Base-by-base conservation (phyloP, 805 yeast species). In the Ogataea philodendri region DNA sequence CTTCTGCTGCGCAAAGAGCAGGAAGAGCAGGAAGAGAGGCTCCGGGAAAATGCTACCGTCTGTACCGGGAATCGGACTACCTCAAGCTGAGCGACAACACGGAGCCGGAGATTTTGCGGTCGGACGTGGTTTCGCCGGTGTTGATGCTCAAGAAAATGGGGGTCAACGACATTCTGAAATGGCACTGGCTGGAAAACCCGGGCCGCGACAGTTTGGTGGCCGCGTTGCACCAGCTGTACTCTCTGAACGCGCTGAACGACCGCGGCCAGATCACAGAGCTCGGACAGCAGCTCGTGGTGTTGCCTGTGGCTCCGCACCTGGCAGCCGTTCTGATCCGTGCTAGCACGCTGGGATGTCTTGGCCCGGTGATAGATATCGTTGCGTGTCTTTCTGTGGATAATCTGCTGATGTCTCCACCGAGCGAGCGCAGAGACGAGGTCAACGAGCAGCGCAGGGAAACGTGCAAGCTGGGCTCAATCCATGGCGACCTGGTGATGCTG, bases 21-120 rank as follows among this genome's bases (percentile, higher is more conserved):
- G 99, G 99, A 59, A 84, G 99, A 70, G 97, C 99, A n/a, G 99
- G 99, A 44, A 86, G 99, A 76, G 97, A 93, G 63, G 72, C 78
- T 11, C 76, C 83, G 19, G 99, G 99, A 26, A 90, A 90, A 58
- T 85, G 93, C 27, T 93, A 70, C 61, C 65, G 97, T 41, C 63
- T 93, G 22, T 93, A 82, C 58, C 78, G 84, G 31, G 97, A 90
- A 49, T 56, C 64, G 1, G 81, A 84, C 39, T 90, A 75, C 50
- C 40, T 59, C 3, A 71, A 71, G 44, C 64, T 93, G 35, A 79
- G 83, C 1, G 65, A 69, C 30, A 93, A 87, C 54, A 90, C 95
- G 5, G 97, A 90, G 52, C 90, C 98, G 0, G 98, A 93, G 59
- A 90, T 93, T 45, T 67, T 83, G 37, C 72, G 97, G 48, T 79